Percentiles rank a stretch among this genome's conserved stretches.
phyloP scores from a whole-genome alignment of 176 grass and related monocot species.

The Coix lacrymajobi region DNA sequence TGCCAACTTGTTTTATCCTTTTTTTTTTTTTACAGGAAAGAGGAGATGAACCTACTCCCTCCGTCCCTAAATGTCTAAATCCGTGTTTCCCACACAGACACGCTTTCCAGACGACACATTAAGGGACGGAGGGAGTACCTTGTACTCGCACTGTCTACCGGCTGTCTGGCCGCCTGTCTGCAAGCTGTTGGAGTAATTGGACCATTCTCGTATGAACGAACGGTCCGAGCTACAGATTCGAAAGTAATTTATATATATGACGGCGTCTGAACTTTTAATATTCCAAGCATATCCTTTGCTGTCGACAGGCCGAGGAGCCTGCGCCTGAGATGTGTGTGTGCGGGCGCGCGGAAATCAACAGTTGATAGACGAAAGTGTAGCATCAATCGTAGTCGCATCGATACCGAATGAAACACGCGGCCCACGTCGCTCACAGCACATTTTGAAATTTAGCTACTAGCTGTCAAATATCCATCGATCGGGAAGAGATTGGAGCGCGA shows the following conservation, averaged over 20 bases:
- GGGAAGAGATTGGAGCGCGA: neutral
- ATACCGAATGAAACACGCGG: neutral
- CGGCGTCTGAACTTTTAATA: neutral
- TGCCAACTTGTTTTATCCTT: neutral
- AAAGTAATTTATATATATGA: neutral
- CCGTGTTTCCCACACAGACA: too few species aligned
- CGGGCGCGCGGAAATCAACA: neutral
- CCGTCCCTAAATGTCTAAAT: too few species aligned
- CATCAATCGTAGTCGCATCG: neutral
- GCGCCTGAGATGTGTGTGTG: neutral
- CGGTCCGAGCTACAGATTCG: neutral
- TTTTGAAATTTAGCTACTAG: neutral
- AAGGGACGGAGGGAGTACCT: too few species aligned
- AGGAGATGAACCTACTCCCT: slow-evolving; percentile 14
- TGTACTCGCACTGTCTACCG: neutral
- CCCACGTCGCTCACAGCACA: neutral
- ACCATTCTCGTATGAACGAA: neutral
- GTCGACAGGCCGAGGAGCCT: neutral
- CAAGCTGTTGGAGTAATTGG: neutral
- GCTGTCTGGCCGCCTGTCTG: neutral
- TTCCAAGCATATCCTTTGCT: slow-evolving; percentile 11
- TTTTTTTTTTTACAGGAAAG: neutral
- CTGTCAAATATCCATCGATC: neutral
- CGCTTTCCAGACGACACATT: too few species aligned
- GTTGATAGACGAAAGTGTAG: neutral